A percentile compares a stretch with the other conserved stretches of the same genome.
Evolutionary conservation across 2,329 filamentous ascomycete species (phyloP).

Genomic region (Byssothecium circinans): DNA sequence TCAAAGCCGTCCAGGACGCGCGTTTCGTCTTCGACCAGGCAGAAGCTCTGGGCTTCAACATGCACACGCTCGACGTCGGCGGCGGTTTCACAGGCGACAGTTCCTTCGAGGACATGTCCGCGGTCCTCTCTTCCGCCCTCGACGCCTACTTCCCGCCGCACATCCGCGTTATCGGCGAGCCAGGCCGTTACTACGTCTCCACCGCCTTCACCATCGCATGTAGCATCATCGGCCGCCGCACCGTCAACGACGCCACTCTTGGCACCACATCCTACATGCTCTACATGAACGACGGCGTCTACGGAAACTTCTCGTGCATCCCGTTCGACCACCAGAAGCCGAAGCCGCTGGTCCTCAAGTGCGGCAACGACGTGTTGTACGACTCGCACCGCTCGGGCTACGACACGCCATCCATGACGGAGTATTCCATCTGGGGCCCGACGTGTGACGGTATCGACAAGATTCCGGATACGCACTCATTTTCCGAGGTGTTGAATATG

Average conservation of each 20-base stretch:
- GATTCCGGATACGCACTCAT: constrained; percentile 79
- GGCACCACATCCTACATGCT: constrained; percentile 84
- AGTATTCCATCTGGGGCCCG: constrained; percentile 97
- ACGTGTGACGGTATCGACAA: constrained; percentile 98
- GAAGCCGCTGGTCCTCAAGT: constrained; percentile 75
- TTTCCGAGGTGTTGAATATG: constrained; percentile 77
- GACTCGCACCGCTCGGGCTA: constrained; percentile 41
- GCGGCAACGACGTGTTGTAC: constrained; percentile 58
- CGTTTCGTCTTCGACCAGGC: constrained; percentile 87
- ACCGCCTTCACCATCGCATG: constrained; percentile 92
- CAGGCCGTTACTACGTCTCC: constrained; percentile 93
- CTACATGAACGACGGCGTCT: constrained; percentile 96
- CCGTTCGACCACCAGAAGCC: constrained; percentile 99
- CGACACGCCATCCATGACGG: constrained; percentile 58
- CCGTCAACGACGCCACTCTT: constrained; percentile 70
- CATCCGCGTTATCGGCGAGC: constrained; percentile 90
- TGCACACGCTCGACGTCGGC: constrained; percentile 90
- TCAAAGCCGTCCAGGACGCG: constrained; percentile 88
- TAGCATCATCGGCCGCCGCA: constrained; percentile 93
- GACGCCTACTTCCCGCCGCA: constrained; percentile 84
- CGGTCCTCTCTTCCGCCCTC: constrained; percentile 74
- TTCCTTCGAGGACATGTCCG: constrained; percentile 88
- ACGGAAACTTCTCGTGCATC: constrained; percentile 98
- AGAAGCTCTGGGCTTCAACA: constrained; percentile 70
- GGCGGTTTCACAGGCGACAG: constrained; percentile 91